Evolutionary conservation across 306 rosid genomes (phyloP).

Genomic region (Lathyrus tuberosus): DNA sequence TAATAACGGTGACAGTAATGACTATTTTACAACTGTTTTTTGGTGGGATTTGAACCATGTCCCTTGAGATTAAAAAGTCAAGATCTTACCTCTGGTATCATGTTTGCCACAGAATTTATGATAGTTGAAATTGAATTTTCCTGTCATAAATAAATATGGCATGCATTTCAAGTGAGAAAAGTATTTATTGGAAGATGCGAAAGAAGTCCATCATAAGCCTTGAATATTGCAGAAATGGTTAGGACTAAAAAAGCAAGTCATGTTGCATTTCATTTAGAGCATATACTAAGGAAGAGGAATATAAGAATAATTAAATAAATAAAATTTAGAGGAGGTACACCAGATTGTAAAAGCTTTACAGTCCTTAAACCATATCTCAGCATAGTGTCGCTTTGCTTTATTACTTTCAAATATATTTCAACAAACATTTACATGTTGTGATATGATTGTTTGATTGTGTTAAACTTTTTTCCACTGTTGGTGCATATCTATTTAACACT

Average conservation of each 20-base stretch:
- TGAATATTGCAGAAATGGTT: neutral
- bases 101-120: constrained; percentile 71
- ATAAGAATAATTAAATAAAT: neutral
- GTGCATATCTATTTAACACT: too few relatives aligned
- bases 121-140: constrained; percentile 86
- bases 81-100: constrained; percentile 78
- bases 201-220: constrained; percentile 19
- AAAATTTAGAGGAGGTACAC: neutral
- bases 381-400: constrained; percentile 1
- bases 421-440: neutral
- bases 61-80: too few relatives aligned
- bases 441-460: too few relatives aligned
- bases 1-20: too few relatives aligned
- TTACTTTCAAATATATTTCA: neutral
- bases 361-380: neutral
- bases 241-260: constrained; percentile 25
- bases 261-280: neutral
- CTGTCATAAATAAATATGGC: constrained; percentile 54
- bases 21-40: too few relatives aligned
- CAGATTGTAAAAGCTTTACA: neutral
- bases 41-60: too few relatives aligned
- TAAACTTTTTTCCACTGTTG: too few relatives aligned
- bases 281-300: constrained; percentile 11
- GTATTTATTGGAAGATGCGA: neutral
- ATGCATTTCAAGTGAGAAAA: constrained; percentile 30